phyloP scores from a whole-genome alignment of 1,284 basidiomycete species.

The Cutaneotrichosporon dermatis region DNA sequence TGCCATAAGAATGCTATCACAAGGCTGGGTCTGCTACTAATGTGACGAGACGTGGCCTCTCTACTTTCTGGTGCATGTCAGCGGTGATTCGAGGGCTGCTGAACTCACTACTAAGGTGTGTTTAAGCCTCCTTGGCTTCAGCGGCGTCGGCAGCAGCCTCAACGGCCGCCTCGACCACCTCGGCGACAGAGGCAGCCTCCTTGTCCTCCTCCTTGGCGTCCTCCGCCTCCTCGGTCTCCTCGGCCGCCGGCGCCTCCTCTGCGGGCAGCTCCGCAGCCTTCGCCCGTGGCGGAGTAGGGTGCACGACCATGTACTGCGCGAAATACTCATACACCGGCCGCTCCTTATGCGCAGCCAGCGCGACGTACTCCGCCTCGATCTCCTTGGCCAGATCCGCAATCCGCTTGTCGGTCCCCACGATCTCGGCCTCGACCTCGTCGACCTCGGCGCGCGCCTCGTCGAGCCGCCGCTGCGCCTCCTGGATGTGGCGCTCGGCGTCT shows the following conservation, averaged over 20 bases:
- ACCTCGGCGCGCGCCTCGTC: background rate
- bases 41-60: no score
- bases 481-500: background rate
- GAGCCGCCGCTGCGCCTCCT: background rate
- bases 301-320: background rate
- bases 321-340: background rate
- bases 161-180: background rate
- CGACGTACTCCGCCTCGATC: background rate
- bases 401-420: background rate
- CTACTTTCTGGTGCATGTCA: no score
- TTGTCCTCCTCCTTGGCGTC: background rate
- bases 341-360: background rate
- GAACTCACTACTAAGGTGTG: no score
- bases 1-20: no score
- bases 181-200: background rate
- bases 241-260: background rate
- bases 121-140: no score
- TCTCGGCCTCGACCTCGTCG: background rate
- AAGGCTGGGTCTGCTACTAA: no score
- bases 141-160: background rate
- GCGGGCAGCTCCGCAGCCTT: background rate
- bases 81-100: no score
- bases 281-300: background rate
- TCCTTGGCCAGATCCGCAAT: background rate
- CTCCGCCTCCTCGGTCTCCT: background rate